Percentiles rank a stretch among this genome's conserved stretches.
Conservation (phyloP, 2,329 filamentous ascomycete species). For the Cytospora piceae region DNA sequence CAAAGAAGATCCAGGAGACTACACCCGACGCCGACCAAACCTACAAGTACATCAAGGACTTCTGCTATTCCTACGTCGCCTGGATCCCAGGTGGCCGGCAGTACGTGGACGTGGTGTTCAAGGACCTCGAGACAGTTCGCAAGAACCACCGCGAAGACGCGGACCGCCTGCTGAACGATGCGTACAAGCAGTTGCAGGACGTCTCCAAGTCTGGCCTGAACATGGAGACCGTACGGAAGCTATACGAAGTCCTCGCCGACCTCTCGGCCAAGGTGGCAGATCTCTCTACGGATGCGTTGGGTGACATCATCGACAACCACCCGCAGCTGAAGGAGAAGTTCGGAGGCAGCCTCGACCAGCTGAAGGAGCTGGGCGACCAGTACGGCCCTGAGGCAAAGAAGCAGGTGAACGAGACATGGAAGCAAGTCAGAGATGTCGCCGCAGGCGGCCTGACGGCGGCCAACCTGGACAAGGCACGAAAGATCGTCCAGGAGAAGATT, state of each 20-base stretch:
- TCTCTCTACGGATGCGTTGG: slow-evolving; percentile 64
- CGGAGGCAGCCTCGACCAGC: slow-evolving; percentile 67
- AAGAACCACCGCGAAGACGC: slow-evolving; percentile 71
- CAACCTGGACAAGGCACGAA: slow-evolving; percentile 59
- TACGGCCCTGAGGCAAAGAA: slow-evolving; percentile 79
- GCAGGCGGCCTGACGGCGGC: slow-evolving; percentile 61
- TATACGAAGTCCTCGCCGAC: slow-evolving; percentile 66
- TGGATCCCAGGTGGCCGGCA: slow-evolving; percentile 72
- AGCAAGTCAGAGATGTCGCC: slow-evolving; percentile 66
- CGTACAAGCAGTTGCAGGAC: slow-evolving; percentile 69
- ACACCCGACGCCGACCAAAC: slow-evolving; percentile 71
- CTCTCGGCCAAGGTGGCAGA: slow-evolving; percentile 61
- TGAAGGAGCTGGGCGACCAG: slow-evolving; percentile 70
- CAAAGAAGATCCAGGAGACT: slow-evolving; percentile 62
- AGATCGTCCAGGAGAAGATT: slow-evolving; percentile 70
- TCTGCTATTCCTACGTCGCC: slow-evolving; percentile 68
- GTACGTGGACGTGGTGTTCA: slow-evolving; percentile 71
- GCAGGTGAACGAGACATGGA: slow-evolving; percentile 72
- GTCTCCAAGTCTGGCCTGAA: slow-evolving; percentile 63
- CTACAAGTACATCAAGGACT: slow-evolving; percentile 65
- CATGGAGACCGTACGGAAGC: slow-evolving; percentile 63
- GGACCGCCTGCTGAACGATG: slow-evolving; percentile 67
- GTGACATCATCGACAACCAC: slow-evolving; percentile 73
- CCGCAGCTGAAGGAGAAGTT: slow-evolving; percentile 74
- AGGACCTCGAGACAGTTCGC: slow-evolving; percentile 70